Evolutionary conservation across 2,329 filamentous ascomycete genomes (phyloP).

Genomic region (Sporothrix brasiliensis): DNA sequence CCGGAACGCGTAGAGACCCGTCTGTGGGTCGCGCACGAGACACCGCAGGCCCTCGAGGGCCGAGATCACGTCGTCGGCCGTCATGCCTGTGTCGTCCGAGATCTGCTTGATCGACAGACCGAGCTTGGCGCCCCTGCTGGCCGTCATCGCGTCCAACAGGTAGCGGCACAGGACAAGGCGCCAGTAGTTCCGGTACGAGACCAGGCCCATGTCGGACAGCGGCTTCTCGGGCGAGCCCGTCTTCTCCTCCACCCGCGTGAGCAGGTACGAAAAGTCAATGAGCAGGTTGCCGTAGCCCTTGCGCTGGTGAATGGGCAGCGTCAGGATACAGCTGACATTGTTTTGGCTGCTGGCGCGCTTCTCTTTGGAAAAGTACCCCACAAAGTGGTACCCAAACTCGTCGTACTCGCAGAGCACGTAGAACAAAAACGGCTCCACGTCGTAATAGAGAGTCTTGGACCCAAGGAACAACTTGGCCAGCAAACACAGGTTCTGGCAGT

Average conservation of each 20-base stretch:
- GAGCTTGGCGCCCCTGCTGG: slow-evolving; percentile 47
- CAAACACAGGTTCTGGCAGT: slow-evolving; percentile 95
- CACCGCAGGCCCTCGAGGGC: slow-evolving; percentile 88
- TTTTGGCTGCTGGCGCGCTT: slow-evolving; percentile 93
- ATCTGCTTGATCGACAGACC: slow-evolving; percentile 67
- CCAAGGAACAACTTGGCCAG: slow-evolving; percentile 97
- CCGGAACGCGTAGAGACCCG: slow-evolving; percentile 84
- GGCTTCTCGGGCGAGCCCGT: slow-evolving; percentile 97
- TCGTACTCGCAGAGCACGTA: slow-evolving; percentile 97
- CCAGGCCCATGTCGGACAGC: slow-evolving; percentile 94
- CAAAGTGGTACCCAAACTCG: slow-evolving; percentile 89
- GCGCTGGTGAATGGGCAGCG: slow-evolving; percentile 92
- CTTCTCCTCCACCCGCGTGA: slow-evolving; percentile 90
- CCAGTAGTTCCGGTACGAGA: slow-evolving; percentile 98
- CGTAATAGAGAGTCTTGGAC: slow-evolving; percentile 97
- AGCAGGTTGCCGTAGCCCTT: slow-evolving; percentile 96
- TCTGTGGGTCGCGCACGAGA: slow-evolving; percentile 84
- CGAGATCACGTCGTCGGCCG: slow-evolving; percentile 92
- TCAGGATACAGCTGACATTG: slow-evolving; percentile 96
- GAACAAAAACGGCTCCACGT: slow-evolving; percentile 95
- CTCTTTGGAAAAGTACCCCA: slow-evolving; percentile 99
- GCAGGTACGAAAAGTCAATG: slow-evolving; percentile 96
- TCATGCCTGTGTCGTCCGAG: slow-evolving; percentile 91
- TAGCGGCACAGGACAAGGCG: slow-evolving; percentile 84
- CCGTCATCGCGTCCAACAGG: slow-evolving; percentile 61